A percentile compares a stretch with the other conserved stretches of the same genome.
Conservation (phyloP, 352 stramenopile genomes). For the Pythium dissimile region DNA sequence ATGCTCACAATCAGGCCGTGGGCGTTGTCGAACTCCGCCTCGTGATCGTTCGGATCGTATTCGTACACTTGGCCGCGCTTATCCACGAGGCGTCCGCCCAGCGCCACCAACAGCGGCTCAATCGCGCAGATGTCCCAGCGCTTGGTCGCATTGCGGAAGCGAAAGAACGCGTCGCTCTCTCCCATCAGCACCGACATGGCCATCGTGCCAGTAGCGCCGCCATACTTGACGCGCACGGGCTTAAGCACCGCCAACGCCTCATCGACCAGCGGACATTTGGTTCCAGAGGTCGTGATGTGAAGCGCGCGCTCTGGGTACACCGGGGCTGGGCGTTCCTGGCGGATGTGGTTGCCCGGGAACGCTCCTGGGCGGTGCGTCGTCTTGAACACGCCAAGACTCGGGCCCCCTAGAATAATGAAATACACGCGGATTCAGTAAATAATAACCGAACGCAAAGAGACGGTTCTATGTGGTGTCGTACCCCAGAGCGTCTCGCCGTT, state of each 20-base stretch:
- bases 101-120: constrained; percentile 54
- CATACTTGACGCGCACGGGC: constrained; percentile 36
- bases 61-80: constrained; percentile 52
- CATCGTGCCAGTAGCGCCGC: constrained; percentile 71
- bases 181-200: constrained; percentile 61
- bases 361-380: constrained; percentile 31
- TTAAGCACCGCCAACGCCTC: constrained; percentile 33
- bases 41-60: constrained; percentile 50
- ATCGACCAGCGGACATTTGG: constrained; percentile 46
- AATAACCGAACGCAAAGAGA: neutral
- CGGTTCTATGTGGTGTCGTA: constrained; percentile 22
- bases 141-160: constrained; percentile 64
- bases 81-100: constrained; percentile 57
- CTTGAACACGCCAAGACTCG: constrained; percentile 47
- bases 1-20: constrained; percentile 52
- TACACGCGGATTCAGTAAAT: constrained; percentile 1
- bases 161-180: constrained; percentile 62
- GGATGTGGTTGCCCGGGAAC: constrained; percentile 28
- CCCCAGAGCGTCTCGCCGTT: constrained; percentile 65
- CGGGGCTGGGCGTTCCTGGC: constrained; percentile 9
- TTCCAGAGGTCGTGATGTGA: constrained; percentile 56
- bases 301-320: constrained; percentile 39
- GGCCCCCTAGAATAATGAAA: constrained; percentile 32
- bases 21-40: constrained; percentile 60
- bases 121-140: constrained; percentile 80